Conservation (phyloP, 2,329 filamentous ascomycete genomes). For the Sarocladiaceae sp. region DNA sequence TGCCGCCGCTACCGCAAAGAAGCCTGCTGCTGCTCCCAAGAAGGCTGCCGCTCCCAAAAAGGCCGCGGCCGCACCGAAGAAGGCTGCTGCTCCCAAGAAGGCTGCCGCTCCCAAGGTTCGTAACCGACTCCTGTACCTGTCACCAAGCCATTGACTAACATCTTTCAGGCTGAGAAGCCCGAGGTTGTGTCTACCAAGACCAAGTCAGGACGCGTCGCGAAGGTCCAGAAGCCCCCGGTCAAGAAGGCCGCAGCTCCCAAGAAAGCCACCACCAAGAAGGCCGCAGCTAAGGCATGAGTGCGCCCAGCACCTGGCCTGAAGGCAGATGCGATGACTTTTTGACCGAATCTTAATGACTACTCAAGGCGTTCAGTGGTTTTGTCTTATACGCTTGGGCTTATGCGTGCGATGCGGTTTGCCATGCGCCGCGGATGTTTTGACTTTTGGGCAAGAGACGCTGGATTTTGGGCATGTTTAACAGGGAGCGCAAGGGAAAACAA, state of each 20-base stretch:
- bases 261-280: constrained; percentile 44
- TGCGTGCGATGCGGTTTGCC: constrained; percentile 4
- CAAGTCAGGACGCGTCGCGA: constrained; percentile 79
- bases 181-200: constrained; percentile 67
- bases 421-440: constrained; percentile 9
- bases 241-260: constrained; percentile 40
- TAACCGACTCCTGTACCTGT: constrained; percentile 10
- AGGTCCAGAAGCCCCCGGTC: constrained; percentile 47
- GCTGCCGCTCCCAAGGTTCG: constrained; percentile 35
- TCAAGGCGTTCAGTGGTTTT: constrained; percentile 5
- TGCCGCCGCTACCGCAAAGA: constrained; percentile 25
- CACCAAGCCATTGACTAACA: constrained; percentile 2
- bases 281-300: constrained; percentile 33
- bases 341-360: constrained; percentile 12
- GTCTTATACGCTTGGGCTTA: neutral
- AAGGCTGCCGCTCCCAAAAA: constrained; percentile 27
- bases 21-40: constrained; percentile 26
- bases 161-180: constrained; percentile 51
- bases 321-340: constrained; percentile 3
- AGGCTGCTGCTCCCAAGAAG: constrained; percentile 33
- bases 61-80: constrained; percentile 49
- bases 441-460: constrained; percentile 1
- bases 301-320: constrained; percentile 9
- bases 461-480: constrained; percentile 2
- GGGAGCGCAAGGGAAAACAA: constrained; percentile 8